Evolutionary conservation across 2,329 filamentous ascomycete genomes (phyloP), one percentile per base, ranked within the genome.

Genomic region (Geosmithia morbida): DNA sequence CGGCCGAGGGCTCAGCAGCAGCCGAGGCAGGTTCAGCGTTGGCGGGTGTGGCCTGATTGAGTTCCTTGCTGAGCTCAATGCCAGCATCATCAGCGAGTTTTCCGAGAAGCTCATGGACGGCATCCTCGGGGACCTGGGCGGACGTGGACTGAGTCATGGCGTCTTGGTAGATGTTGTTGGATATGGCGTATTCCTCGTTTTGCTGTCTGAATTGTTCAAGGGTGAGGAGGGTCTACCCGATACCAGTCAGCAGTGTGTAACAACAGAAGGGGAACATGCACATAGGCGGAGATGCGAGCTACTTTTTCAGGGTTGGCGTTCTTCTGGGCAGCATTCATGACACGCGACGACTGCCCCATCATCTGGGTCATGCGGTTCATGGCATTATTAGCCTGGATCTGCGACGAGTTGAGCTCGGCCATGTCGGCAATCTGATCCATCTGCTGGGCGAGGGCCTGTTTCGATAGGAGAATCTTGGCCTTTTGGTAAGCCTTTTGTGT

Each of bases 61-160:
- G 79, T 65, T 92, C 85, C 60, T 83, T 76, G 54, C 79, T 79
- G 51, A 94, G 70, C 64, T 92, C 85, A 46, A 95, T 77, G 47
- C 88, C 88, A 10, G 85, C 87, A 63, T 94, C 87, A 62, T 94
- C 88, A 52, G 87, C 87, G 42, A 92, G 78, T 66, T 94, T 85
- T 53, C 79, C 83, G 66, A 94, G 83, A 51, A 94, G 67, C 54
- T 87, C 81, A 62, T 94, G 87, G 2, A 94, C 87, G 54, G 89
- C 87, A 55, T 94, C 87, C 61, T 94, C 65, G 69, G 85, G 67
- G 68, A 89, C 62, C 71, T 85, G 61, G 69, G 83, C 57, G 65
- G 85, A 62, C 1, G 87, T 94, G 39, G 83, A 84, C 51, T 84
- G 82, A 19, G 77, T 80, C 51, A 89, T 90, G 50, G 87, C 85